Percentiles rank a stretch among this genome's conserved stretches.
Evolutionary conservation across 768 basidiomycete genomes (phyloP).

Genomic region (Mycena leptocephala): DNA sequence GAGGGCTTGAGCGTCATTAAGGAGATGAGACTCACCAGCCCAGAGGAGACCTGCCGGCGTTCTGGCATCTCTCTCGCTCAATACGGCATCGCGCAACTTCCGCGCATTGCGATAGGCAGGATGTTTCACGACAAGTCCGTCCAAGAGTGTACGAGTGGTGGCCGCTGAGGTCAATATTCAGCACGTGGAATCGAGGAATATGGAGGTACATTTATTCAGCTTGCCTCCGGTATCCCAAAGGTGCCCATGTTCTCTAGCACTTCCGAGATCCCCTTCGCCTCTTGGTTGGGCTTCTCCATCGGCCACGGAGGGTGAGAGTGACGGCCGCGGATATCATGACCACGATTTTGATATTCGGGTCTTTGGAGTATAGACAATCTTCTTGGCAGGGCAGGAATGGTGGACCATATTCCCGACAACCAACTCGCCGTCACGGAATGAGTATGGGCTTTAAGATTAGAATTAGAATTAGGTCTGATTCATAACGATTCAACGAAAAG

Average conservation of each 20-base stretch:
- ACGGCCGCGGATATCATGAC: not conserved
- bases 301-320: constrained; percentile 17
- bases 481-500: not conserved
- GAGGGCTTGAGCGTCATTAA: not conserved
- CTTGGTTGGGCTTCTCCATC: not conserved
- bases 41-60: constrained; percentile 3
- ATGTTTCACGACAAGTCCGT: not conserved
- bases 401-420: not conserved
- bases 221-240: not conserved
- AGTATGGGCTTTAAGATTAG: not conserved
- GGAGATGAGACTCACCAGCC: not conserved
- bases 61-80: not conserved
- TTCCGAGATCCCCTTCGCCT: not conserved
- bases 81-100: not conserved
- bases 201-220: not conserved
- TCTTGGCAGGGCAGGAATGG: not conserved
- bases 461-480: not conserved
- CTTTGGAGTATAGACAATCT: constrained; percentile 1
- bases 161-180: not conserved
- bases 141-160: not conserved
- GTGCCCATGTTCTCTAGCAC: not conserved
- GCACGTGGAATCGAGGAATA: no score
- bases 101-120: not conserved
- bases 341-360: not conserved
- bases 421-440: not conserved